Conservation (phyloP, 2,329 filamentous ascomycete species). For the Xylariales sp. region DNA sequence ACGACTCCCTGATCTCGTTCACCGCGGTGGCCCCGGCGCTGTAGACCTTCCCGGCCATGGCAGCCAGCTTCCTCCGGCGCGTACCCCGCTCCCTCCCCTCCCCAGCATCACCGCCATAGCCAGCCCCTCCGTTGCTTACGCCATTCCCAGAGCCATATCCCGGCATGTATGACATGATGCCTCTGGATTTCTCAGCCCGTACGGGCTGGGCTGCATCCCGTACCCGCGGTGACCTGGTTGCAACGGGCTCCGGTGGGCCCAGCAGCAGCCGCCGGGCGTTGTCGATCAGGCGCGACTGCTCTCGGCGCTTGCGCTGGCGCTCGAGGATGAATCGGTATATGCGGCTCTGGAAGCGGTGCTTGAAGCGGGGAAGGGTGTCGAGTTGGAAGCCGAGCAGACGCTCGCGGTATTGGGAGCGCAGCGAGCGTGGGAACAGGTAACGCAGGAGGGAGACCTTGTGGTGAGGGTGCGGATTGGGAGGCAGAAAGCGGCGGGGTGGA, state of each 20-base stretch:
- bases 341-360: constrained; percentile 66
- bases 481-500: constrained; percentile 32
- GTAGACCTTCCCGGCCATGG: constrained; percentile 55
- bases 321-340: constrained; percentile 72
- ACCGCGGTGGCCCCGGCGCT: constrained; percentile 52
- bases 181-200: constrained; percentile 17
- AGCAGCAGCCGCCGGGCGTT: constrained; percentile 43
- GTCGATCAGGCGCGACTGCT: constrained; percentile 43
- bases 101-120: constrained; percentile 29
- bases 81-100: constrained; percentile 59
- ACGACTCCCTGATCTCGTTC: constrained; percentile 55
- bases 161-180: constrained; percentile 25
- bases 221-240: neutral
- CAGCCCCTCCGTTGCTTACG: constrained; percentile 22
- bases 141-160: constrained; percentile 17
- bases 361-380: constrained; percentile 68
- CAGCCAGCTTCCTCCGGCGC: constrained; percentile 73
- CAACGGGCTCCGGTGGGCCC: constrained; percentile 22
- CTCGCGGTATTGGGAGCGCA: constrained; percentile 59
- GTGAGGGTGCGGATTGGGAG: constrained; percentile 32
- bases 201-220: constrained; percentile 6
- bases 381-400: constrained; percentile 67
- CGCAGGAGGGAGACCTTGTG: constrained; percentile 51
- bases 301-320: constrained; percentile 52
- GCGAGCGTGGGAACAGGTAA: constrained; percentile 62